Evolutionary conservation across 2,329 filamentous ascomycete genomes (phyloP).

Genomic region (Akanthomyces lecanii): DNA sequence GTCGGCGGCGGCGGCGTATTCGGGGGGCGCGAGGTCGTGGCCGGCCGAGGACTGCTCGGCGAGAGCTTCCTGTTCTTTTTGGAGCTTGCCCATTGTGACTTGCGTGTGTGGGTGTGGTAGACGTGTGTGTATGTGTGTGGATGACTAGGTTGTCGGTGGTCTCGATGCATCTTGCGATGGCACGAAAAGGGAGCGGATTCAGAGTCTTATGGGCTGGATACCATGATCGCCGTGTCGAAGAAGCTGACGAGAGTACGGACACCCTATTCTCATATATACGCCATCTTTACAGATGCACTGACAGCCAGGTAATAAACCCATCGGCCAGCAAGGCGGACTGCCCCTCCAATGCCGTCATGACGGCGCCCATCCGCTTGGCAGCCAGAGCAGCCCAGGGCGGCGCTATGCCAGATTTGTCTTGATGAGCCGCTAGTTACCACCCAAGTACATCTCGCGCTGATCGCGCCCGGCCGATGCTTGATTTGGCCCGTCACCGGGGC

Average conservation of each 20-base stretch:
- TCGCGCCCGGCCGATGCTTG: too few relatives aligned
- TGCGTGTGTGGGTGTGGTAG: not conserved
- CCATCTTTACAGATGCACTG: not conserved
- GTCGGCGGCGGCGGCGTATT: not conserved
- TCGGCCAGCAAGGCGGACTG: not conserved
- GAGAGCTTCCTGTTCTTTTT: conserved; percentile 6
- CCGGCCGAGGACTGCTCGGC: not conserved
- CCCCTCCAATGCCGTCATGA: conserved; percentile 1
- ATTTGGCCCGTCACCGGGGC: not conserved
- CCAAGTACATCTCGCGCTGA: not conserved
- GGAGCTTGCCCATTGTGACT: conserved; percentile 10
- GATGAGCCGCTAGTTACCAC: not conserved
- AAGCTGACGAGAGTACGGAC: not conserved
- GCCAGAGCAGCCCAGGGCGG: not conserved
- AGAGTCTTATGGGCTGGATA: too few relatives aligned
- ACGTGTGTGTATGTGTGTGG: not conserved
- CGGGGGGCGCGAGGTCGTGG: not conserved
- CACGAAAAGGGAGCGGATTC: too few relatives aligned
- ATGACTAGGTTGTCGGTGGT: not conserved
- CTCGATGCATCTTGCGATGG: not conserved
- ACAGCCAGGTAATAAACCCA: too few relatives aligned
- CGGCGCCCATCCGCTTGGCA: not conserved
- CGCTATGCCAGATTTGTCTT: not conserved
- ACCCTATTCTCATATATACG: not conserved
- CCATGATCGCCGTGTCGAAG: not conserved